Base-by-base conservation (phyloP, 192 early-diverging fungal genomes). In the Pilaira anomala region DNA sequence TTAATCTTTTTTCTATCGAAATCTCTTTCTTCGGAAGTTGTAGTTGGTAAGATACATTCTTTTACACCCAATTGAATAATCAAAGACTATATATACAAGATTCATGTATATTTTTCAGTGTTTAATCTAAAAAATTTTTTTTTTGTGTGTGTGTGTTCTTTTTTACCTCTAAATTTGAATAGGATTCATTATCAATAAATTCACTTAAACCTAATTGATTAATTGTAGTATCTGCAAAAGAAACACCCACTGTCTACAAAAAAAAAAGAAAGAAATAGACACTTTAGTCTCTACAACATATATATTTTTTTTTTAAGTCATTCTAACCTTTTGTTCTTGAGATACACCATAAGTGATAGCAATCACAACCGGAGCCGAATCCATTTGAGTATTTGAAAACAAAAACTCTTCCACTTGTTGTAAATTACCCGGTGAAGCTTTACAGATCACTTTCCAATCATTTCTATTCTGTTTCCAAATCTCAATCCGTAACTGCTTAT, bases 341-440 rank as follows among this genome's bases (percentile, higher is more conserved):
- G 76, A 84, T 1, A 65, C 53, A 8, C 57, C 64, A 41, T 92
- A 72, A 63, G 79, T 83, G n/a, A 93, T 78, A 14, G 88, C 87
- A 65, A 92, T 75, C n/a, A 97, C 88, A 25, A 96, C 79, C 1
- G 95, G 93, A 7, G 91, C 86, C 0, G 82, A 62, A 0, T 85
- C 73, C 62, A 95, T 83, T 24, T 90, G 88, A 26, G 83, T 78
- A 65, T 85, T 83, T 19, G 74, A 68, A 63, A 96, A 98, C 21
- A 99, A 69, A 45, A 93, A 66, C 65, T 98, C 94, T 66, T 99
- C 96, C 19, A 99, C 80, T 39, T 90, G 85, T 68, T 91, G 87
- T 50, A 98, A 68, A 60, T 99, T 97, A 42, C 97, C 97, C 13
- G 97, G 97, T 0, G 95, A 98, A n/a, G 94, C 97, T 21, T 72